Conservation (phyloP, 331 rosid genomes). For the Pyrus hybrid region DNA sequence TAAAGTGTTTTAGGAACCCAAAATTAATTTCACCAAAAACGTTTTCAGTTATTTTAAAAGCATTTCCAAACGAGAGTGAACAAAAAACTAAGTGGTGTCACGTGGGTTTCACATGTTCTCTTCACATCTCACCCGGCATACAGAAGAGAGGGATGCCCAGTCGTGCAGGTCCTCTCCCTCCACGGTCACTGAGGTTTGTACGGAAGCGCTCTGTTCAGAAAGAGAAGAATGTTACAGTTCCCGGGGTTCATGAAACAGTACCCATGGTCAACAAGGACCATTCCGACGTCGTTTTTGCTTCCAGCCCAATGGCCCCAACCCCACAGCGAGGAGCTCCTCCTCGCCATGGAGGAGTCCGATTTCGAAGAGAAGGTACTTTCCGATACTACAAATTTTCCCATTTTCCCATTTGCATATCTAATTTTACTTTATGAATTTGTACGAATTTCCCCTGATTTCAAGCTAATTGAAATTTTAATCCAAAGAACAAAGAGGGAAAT, state of each 20-base stretch:
- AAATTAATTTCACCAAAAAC: too few species aligned
- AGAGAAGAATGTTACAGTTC: slow-evolving; percentile 60
- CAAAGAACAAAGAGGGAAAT: not conserved
- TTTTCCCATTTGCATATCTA: not conserved
- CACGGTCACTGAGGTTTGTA: too few species aligned
- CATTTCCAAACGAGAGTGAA: accelerated
- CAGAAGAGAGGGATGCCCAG: too few species aligned
- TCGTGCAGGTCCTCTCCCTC: too few species aligned
- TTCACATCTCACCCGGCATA: too few species aligned
- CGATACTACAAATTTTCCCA: not conserved
- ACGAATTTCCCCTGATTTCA: not conserved
- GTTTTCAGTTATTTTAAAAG: too few species aligned
- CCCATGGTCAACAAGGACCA: slow-evolving; percentile 63
- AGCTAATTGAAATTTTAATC: not conserved
- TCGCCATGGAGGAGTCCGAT: slow-evolving; percentile 89
- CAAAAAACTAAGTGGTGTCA: too few species aligned
- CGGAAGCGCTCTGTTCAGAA: slow-evolving; percentile 39
- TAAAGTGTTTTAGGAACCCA: too few species aligned
- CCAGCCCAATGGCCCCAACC: slow-evolving; percentile 97
- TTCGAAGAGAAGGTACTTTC: slow-evolving; percentile 69
- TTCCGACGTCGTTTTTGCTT: slow-evolving; percentile 75
- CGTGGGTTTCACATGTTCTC: too few species aligned
- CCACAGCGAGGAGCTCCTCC: slow-evolving; percentile 82
- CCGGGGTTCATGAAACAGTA: slow-evolving; percentile 90
- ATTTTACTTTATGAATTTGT: not conserved